Evolutionary conservation across 2,329 filamentous ascomycete species (phyloP).

Genomic region (Cucurbitaria berberidis): DNA sequence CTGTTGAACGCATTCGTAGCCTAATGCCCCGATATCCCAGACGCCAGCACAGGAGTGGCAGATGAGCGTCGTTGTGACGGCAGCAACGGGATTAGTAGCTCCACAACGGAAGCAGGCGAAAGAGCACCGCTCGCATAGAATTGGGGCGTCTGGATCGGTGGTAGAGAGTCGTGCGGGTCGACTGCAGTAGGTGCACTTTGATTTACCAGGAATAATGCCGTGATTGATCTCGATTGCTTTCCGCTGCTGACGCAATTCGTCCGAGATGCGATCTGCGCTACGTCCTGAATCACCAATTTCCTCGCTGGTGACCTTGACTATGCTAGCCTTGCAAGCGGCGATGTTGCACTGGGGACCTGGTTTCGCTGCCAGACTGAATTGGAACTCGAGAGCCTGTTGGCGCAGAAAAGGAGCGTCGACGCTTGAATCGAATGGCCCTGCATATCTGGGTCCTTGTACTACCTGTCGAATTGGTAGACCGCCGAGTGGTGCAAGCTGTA

Average conservation of each 20-base stretch:
- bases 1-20: constrained; percentile 44
- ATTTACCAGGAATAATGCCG: constrained; percentile 30
- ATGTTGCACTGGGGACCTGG: constrained; percentile 32
- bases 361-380: constrained; percentile 30
- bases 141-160: not conserved
- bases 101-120: constrained; percentile 54
- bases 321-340: constrained; percentile 36
- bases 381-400: constrained; percentile 41
- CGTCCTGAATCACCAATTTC: constrained; percentile 50
- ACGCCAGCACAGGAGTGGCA: constrained; percentile 41
- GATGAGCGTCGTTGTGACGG: constrained; percentile 21
- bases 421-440: constrained; percentile 45
- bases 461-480: constrained; percentile 53
- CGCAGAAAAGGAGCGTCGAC: constrained; percentile 34
- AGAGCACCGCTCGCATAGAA: constrained; percentile 50
- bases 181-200: constrained; percentile 44
- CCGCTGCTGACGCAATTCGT: constrained; percentile 41
- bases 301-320: constrained; percentile 44
- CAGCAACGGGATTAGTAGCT: constrained; percentile 17
- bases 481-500: constrained; percentile 49
- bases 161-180: constrained; percentile 36
- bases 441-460: constrained; percentile 53
- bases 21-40: constrained; percentile 49
- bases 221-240: constrained; percentile 12
- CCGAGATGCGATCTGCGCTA: constrained; percentile 52